phyloP scores from a whole-genome alignment of 495 filamentous ascomycete genomes.

The Hyaloscypha hepaticicola region DNA sequence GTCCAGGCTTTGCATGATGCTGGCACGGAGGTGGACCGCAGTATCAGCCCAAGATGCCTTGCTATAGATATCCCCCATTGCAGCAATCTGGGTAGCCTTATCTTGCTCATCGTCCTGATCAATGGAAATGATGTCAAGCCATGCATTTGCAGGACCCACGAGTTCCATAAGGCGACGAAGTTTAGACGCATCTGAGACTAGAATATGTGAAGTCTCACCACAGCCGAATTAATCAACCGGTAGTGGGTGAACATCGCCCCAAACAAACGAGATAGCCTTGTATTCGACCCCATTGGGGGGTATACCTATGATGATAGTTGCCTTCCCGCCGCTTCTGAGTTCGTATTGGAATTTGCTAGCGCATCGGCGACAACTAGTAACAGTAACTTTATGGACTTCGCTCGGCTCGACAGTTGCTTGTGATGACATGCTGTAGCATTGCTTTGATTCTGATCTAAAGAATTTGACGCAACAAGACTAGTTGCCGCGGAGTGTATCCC shows the following conservation, averaged over 20 bases:
- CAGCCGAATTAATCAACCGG: conserved; percentile 1
- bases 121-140: conserved; percentile 19
- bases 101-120: conserved; percentile 6
- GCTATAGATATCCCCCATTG: conserved; percentile 20
- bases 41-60: too few species aligned
- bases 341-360: background rate
- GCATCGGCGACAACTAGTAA: conserved; percentile 13
- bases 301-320: conserved; percentile 1
- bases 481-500: too few species aligned
- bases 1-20: too few species aligned
- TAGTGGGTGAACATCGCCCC: conserved; percentile 3
- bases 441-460: too few species aligned
- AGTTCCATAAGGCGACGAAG: conserved; percentile 9
- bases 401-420: too few species aligned
- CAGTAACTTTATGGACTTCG: too few species aligned
- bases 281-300: conserved; percentile 3
- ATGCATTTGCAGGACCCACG: background rate
- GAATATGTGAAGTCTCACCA: background rate
- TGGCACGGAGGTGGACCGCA: too few species aligned
- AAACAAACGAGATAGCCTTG: conserved; percentile 17
- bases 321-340: background rate
- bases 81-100: background rate
- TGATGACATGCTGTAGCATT: too few species aligned
- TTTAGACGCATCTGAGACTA: background rate
- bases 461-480: too few species aligned